A percentile compares a stretch with the other conserved stretches of the same genome.
These are phyloP conservation scores for Myxozyma sirexii DNA, from an alignment of 805 yeast species.

Conservation along the genomic window DNA sequence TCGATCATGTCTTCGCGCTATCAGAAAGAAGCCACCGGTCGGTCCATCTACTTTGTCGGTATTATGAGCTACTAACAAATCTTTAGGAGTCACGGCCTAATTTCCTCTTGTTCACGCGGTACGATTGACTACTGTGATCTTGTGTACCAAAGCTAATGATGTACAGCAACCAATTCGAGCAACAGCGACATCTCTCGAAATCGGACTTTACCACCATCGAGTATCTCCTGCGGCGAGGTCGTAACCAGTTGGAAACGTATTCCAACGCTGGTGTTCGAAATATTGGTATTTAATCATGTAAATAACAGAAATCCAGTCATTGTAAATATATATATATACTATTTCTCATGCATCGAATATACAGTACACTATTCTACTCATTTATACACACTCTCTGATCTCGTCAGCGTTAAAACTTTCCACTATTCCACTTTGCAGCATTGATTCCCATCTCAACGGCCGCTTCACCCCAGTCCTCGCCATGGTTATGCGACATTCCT, in stretches of 20 bases:
- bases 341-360: neutral
- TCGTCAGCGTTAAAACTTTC: constrained; percentile 22
- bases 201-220: constrained; percentile 86
- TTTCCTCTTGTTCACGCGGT: constrained; percentile 53
- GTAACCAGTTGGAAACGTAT: constrained; percentile 69
- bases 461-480: constrained; percentile 98
- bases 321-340: neutral
- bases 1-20: constrained; percentile 52
- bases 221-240: constrained; percentile 76
- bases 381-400: too few relatives aligned
- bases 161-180: constrained; percentile 57
- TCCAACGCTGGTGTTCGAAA: constrained; percentile 72
- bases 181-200: constrained; percentile 59
- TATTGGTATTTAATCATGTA: constrained; percentile 42
- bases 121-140: neutral
- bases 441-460: constrained; percentile 87
- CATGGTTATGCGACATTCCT: constrained; percentile 84
- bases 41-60: neutral
- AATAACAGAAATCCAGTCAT: neutral
- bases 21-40: constrained; percentile 51
- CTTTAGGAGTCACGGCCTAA: constrained; percentile 46
- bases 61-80: neutral
- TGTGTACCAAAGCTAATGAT: neutral
- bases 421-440: constrained; percentile 34
- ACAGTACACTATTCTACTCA: neutral